Evolutionary conservation across 768 basidiomycete genomes (phyloP), one percentile per base, ranked within the genome.

Genomic region (Flagelloscypha sp.): DNA sequence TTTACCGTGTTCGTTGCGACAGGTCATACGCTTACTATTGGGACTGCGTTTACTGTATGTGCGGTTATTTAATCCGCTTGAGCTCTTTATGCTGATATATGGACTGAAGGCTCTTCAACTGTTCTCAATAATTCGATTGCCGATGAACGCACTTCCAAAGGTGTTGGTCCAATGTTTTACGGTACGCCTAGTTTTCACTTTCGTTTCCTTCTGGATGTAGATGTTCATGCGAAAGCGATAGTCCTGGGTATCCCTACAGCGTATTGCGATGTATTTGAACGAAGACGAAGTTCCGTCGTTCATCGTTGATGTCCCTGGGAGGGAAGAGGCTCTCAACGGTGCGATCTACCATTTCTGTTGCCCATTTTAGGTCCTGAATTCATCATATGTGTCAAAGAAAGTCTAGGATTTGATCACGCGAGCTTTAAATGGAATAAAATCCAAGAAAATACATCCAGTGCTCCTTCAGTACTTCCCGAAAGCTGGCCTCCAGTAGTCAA

Each of bases 41-140:
- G 69, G 3, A 63, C 63, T 12, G 76, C 76, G 0, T 78, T 78
- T 52, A 77, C 76, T 13, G 65, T 62, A 40, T 23, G 59, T 42
- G 7, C 10, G 8, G 12, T 12, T 15, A 5, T 5, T 11, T 10
- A 15, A 36, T 33, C 6, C 19, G 27, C 22, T 34, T 10, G 25
- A 9, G 13, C 11, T n/a, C n/a, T 41, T 24, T 18, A n/a, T n/a
- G n/a, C n/a, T n/a, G n/a, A n/a, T n/a, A 31, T 15, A 3, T 2
- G n/a, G n/a, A n/a, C n/a, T n/a, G n/a, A 32, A 81, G 73, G 66
- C 88, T 0, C 83, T 95, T 23, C 74, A 87, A 0, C 55, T 94
- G 27, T 94, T 94, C 56, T 66, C 67, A 29, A 90, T 95, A 89
- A 68, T 95, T n/a, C n/a, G n/a, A n/a, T n/a, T 65, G 13, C 88